Percentiles rank a stretch among this genome's conserved stretches.
Evolutionary conservation across 1,139 yeast species (phyloP).

Genomic region (Kodamaea sp.): DNA sequence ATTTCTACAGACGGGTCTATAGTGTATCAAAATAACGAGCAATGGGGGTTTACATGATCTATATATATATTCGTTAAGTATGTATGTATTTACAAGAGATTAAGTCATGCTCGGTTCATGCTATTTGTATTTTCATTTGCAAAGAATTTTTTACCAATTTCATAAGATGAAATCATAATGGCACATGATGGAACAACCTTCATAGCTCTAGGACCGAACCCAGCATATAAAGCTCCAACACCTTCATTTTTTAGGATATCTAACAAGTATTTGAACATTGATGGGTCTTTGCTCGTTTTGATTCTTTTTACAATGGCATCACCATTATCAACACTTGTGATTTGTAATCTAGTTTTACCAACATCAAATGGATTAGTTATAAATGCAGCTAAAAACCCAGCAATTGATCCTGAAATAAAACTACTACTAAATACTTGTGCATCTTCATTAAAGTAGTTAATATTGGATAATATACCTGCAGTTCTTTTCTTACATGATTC

Average conservation of each 20-base stretch:
- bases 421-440: slow-evolving; percentile 65
- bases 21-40: slow-evolving; percentile 3
- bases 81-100: neutral
- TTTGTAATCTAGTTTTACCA: slow-evolving; percentile 91
- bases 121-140: slow-evolving; percentile 18
- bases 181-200: slow-evolving; percentile 98
- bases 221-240: slow-evolving; percentile 70
- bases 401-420: slow-evolving; percentile 76
- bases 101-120: neutral
- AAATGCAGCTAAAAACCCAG: slow-evolving; percentile 84
- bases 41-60: slow-evolving; percentile 2
- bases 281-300: slow-evolving; percentile 19
- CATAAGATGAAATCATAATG: slow-evolving; percentile 95
- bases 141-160: slow-evolving; percentile 73
- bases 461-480: slow-evolving; percentile 23
- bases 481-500: slow-evolving; percentile 43
- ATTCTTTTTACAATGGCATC: slow-evolving; percentile 13
- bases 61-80: neutral
- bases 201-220: slow-evolving; percentile 77
- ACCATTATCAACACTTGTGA: slow-evolving; percentile 31
- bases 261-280: slow-evolving; percentile 65
- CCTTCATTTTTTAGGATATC: slow-evolving; percentile 74
- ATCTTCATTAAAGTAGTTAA: slow-evolving; percentile 27
- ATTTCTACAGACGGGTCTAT: neutral
- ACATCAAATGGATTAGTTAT: slow-evolving; percentile 95